These are phyloP conservation scores for Pichia sp. DNA, from an alignment of 1,139 yeast genomes.

Conservation along the genomic window DNA sequence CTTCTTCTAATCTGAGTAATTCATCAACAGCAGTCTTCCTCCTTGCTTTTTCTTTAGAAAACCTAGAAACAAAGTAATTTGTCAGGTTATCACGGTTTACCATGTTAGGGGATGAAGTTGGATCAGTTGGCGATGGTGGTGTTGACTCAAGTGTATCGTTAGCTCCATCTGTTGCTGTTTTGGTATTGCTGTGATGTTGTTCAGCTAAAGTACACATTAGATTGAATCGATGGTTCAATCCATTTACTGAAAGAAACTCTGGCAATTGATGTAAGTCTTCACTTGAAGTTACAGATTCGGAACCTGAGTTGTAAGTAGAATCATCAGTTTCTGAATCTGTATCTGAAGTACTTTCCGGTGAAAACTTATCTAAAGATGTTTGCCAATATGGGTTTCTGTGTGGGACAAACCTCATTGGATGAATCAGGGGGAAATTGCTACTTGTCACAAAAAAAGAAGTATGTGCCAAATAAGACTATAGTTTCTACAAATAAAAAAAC, in stretches of 20 bases:
- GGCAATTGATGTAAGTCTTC: constrained; percentile 5
- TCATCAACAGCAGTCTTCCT: background rate
- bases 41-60: constrained; percentile 1
- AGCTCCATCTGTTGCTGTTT: background rate
- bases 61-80: constrained; percentile 1
- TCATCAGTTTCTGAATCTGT: background rate
- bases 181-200: background rate
- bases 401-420: background rate
- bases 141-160: background rate
- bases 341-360: background rate
- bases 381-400: background rate
- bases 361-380: background rate
- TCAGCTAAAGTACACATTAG: constrained; percentile 3
- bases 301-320: background rate
- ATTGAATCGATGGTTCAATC: constrained; percentile 10
- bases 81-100: background rate
- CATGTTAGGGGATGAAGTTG: background rate
- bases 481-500: background rate
- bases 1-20: constrained; percentile 9
- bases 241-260: constrained; percentile 3
- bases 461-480: too few relatives aligned
- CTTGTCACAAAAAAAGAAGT: too few relatives aligned
- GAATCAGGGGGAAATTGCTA: too few relatives aligned
- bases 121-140: background rate
- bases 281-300: background rate